phyloP scores from a whole-genome alignment of 257 asterid genomes.

The Fraxinus quadrangulata region DNA sequence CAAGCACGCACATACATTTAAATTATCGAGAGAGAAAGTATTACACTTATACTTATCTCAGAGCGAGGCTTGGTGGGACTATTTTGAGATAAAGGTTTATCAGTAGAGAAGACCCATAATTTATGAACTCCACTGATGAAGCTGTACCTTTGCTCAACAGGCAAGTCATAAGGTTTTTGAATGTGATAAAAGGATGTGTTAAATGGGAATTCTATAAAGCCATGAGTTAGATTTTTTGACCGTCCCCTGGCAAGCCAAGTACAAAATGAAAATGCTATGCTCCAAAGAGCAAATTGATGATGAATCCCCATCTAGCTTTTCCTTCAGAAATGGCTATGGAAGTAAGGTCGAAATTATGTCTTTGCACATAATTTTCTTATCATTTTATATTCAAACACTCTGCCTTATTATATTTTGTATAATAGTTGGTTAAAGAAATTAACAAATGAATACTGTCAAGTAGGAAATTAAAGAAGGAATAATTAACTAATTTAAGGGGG shows the following conservation, averaged over 20 bases:
- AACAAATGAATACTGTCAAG: not conserved
- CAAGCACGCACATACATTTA: not conserved
- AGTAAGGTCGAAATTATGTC: not conserved
- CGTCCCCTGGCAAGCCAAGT: not conserved
- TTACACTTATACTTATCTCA: conserved; percentile 19
- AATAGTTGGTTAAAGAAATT: not conserved
- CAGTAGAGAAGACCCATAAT: conserved; percentile 22
- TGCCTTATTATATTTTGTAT: not conserved
- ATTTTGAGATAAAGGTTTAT: conserved; percentile 17
- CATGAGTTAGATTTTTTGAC: conserved; percentile 6
- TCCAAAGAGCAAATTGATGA: not conserved
- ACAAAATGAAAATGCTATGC: not conserved
- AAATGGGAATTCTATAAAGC: conserved; percentile 16
- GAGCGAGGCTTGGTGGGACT: conserved; percentile 33
- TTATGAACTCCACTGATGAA: conserved; percentile 30
- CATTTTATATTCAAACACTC: not conserved
- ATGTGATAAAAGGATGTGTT: conserved; percentile 19
- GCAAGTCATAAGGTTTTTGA: conserved; percentile 24
- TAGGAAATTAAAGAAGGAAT: not conserved
- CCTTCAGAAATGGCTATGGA: not conserved
- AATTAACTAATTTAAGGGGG: not conserved
- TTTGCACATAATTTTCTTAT: not conserved
- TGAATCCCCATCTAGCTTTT: not conserved
- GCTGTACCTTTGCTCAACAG: conserved; percentile 20
- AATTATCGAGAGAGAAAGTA: not conserved